These are phyloP conservation scores for Cudoniella acicularis DNA, from an alignment of 495 filamentous ascomycete species.

Conservation along the genomic window DNA sequence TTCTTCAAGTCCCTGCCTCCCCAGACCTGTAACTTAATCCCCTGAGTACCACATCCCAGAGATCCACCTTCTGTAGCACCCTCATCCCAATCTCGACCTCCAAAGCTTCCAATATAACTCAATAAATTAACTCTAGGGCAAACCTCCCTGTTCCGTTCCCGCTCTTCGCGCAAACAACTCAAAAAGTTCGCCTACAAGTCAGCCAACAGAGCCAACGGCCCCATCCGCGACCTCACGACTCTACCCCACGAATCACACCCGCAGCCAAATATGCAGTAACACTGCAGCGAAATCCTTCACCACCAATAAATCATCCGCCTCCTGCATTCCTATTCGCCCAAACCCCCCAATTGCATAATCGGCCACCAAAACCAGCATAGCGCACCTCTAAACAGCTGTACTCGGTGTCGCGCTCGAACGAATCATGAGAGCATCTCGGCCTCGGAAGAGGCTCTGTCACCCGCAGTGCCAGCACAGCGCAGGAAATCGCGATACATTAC, in stretches of 20 bases:
- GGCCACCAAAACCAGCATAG: not conserved
- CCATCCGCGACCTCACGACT: not conserved
- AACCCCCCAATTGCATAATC: not conserved
- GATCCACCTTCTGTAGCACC: no score
- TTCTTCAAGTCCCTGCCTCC: no score
- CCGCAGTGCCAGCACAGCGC: not conserved
- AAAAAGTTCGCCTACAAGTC: not conserved
- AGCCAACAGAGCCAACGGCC: not conserved
- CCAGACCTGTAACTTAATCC: no score
- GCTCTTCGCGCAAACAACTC: not conserved
- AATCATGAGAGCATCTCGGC: not conserved
- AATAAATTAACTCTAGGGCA: no score
- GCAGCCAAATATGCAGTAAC: no score
- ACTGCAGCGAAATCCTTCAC: no score
- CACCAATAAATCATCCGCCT: not conserved
- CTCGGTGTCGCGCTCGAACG: not conserved
- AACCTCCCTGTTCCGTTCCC: no score
- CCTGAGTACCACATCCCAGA: no score
- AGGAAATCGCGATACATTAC: not conserved
- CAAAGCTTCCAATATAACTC: no score
- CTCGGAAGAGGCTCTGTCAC: not conserved
- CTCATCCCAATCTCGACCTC: no score
- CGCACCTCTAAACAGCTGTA: no score
- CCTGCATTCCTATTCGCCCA: not conserved
- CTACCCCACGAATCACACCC: not conserved